Conservation (phyloP, 2,329 filamentous ascomycete species). For the Calycina marina region DNA sequence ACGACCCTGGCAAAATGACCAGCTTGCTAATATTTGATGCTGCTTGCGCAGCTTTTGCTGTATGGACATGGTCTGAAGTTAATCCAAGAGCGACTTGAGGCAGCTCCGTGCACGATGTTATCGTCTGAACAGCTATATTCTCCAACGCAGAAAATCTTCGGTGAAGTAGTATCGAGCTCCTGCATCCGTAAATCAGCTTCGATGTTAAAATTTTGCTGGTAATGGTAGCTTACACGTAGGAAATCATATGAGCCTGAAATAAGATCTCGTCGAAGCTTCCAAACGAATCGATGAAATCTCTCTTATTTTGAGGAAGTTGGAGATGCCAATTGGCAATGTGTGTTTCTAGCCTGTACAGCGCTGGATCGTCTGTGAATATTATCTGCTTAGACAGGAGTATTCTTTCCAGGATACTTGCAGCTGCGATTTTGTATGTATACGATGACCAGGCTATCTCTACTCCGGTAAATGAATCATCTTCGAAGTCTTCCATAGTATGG, state of each 20-base stretch:
- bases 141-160: slow-evolving; percentile 65
- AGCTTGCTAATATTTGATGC: slow-evolving; percentile 64
- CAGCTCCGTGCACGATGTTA: slow-evolving; percentile 45
- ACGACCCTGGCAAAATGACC: slow-evolving; percentile 55
- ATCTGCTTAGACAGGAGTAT: slow-evolving; percentile 46
- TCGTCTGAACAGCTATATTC: slow-evolving; percentile 35
- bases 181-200: slow-evolving; percentile 11
- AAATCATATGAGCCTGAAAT: slow-evolving; percentile 79
- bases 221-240: slow-evolving; percentile 25
- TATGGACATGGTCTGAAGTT: slow-evolving; percentile 35
- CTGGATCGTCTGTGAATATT: slow-evolving; percentile 32
- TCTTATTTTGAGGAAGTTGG: slow-evolving; percentile 59
- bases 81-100: slow-evolving; percentile 24
- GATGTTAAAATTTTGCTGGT: background rate
- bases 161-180: slow-evolving; percentile 58
- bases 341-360: slow-evolving; percentile 40
- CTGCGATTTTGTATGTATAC: slow-evolving; percentile 71
- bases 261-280: slow-evolving; percentile 74
- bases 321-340: slow-evolving; percentile 59
- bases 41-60: slow-evolving; percentile 63
- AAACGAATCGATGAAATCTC: slow-evolving; percentile 50
- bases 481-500: slow-evolving; percentile 59
- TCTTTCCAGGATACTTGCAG: slow-evolving; percentile 60
- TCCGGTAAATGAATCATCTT: slow-evolving; percentile 47
- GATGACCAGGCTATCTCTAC: slow-evolving; percentile 63